Evolutionary conservation across 1,139 yeast genomes (phyloP).

Genomic region (Taphrina flavorubra): DNA sequence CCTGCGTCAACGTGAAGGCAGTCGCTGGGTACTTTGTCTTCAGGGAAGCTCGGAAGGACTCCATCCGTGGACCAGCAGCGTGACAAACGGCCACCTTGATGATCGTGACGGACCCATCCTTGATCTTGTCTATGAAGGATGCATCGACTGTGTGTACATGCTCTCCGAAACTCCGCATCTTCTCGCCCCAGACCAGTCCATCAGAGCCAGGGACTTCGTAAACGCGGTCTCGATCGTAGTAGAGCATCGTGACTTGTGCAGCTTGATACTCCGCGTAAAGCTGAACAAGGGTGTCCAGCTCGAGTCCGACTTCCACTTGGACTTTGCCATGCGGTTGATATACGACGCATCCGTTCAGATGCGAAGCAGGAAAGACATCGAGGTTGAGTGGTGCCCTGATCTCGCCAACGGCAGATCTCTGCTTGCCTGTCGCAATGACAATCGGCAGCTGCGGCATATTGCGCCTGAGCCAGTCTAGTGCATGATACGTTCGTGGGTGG

Average conservation of each 20-base stretch:
- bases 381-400: conserved; percentile 41
- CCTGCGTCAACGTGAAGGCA: conserved; percentile 41
- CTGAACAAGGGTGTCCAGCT: conserved; percentile 30
- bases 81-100: conserved; percentile 42
- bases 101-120: conserved; percentile 36
- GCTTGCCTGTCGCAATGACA: conserved; percentile 43
- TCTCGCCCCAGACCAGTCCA: conserved; percentile 38
- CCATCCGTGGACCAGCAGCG: conserved; percentile 24
- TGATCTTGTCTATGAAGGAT: conserved; percentile 29
- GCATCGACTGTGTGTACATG: conserved; percentile 23
- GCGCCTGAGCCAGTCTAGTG: conserved; percentile 40
- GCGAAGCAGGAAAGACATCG: conserved; percentile 43
- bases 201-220: conserved; percentile 40
- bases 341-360: conserved; percentile 42
- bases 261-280: conserved; percentile 29
- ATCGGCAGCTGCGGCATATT: conserved; percentile 41
- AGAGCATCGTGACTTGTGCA: conserved; percentile 39
- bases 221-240: conserved; percentile 40
- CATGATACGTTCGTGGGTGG: conserved; percentile 42
- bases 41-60: conserved; percentile 19
- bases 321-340: conserved; percentile 40
- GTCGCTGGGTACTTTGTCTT: conserved; percentile 25
- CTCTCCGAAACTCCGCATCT: conserved; percentile 33
- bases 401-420: conserved; percentile 40
- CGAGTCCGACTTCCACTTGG: conserved; percentile 38